These are phyloP conservation scores for Globisporangium spinosum DNA, from an alignment of 352 stramenopile species.

Conservation along the genomic window DNA sequence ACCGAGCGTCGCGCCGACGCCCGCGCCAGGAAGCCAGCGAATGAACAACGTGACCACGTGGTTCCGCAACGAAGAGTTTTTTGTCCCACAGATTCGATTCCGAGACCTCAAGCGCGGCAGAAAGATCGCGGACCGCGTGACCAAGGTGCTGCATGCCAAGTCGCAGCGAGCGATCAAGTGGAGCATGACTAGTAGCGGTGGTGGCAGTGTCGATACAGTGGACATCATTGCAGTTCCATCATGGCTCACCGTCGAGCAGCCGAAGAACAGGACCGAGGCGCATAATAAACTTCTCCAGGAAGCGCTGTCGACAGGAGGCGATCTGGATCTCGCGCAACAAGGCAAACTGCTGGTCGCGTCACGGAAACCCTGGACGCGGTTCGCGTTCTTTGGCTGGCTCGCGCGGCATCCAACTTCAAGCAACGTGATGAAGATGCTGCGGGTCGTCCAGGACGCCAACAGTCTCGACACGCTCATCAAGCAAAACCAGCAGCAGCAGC, in stretches of 20 bases:
- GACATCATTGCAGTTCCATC: constrained; percentile 1
- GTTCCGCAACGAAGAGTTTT: constrained; percentile 41
- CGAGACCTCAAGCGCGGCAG: constrained; percentile 24
- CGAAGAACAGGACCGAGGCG: constrained; percentile 3
- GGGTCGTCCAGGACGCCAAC: constrained; percentile 12
- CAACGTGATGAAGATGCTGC: constrained; percentile 12
- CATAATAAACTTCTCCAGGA: constrained; percentile 14
- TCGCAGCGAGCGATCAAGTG: constrained; percentile 14
- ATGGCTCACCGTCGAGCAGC: not conserved
- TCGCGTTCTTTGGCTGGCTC: constrained; percentile 22
- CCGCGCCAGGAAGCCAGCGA: constrained; percentile 15
- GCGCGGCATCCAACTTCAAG: not conserved
- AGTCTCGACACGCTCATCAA: constrained; percentile 14
- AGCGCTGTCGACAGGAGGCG: constrained; percentile 12
- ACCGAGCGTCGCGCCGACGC: not conserved
- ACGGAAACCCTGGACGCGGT: constrained; percentile 7
- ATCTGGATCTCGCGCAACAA: constrained; percentile 9
- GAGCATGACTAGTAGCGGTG: not conserved
- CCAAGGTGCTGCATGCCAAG: constrained; percentile 15
- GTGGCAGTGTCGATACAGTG: not conserved
- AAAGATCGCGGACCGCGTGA: constrained; percentile 11
- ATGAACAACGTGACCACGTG: constrained; percentile 21
- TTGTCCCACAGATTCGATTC: constrained; percentile 24
- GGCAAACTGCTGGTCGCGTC: constrained; percentile 11
- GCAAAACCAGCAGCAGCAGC: not conserved